These are phyloP conservation scores for Halenospora varia DNA, from an alignment of 495 filamentous ascomycete species.

Conservation along the genomic window DNA sequence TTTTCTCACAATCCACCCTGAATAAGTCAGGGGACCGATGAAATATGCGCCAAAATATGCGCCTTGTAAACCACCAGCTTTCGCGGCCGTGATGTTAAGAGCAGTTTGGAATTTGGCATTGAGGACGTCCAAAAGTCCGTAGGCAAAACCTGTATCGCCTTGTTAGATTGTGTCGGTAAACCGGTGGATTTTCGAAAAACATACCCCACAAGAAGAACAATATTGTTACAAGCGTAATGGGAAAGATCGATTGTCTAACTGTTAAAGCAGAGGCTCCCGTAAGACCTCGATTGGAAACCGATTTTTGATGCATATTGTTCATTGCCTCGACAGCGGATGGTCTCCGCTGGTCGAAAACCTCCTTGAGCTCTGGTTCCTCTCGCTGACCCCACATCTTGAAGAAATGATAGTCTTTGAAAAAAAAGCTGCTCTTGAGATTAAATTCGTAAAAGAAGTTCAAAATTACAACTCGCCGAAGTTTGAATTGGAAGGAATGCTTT, in stretches of 20 bases:
- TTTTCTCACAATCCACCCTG: slow-evolving; percentile 57
- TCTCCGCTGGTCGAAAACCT: slow-evolving; percentile 19
- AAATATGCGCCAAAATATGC: slow-evolving; percentile 51
- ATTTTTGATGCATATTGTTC: slow-evolving; percentile 18
- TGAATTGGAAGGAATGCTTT: neutral
- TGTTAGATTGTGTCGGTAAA: neutral
- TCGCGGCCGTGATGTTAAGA: slow-evolving; percentile 39
- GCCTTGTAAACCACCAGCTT: slow-evolving; percentile 42
- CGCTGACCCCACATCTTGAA: neutral
- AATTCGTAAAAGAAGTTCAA: neutral
- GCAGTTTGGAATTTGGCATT: slow-evolving; percentile 51
- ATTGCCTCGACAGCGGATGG: slow-evolving; percentile 26
- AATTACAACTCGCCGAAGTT: neutral
- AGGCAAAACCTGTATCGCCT: slow-evolving; percentile 42
- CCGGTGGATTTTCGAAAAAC: slow-evolving; percentile 16
- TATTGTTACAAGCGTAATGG: slow-evolving; percentile 35
- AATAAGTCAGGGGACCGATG: slow-evolving; percentile 46
- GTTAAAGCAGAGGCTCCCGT: slow-evolving; percentile 45
- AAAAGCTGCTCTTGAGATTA: neutral
- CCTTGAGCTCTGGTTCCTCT: slow-evolving; percentile 14
- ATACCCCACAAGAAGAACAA: slow-evolving; percentile 43
- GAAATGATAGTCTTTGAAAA: neutral
- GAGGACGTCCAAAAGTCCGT: slow-evolving; percentile 50
- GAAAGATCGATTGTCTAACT: slow-evolving; percentile 48
- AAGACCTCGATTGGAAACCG: slow-evolving; percentile 34